phyloP scores from a whole-genome alignment of 1,139 yeast genomes.

The Saccharomyces hybrid region DNA sequence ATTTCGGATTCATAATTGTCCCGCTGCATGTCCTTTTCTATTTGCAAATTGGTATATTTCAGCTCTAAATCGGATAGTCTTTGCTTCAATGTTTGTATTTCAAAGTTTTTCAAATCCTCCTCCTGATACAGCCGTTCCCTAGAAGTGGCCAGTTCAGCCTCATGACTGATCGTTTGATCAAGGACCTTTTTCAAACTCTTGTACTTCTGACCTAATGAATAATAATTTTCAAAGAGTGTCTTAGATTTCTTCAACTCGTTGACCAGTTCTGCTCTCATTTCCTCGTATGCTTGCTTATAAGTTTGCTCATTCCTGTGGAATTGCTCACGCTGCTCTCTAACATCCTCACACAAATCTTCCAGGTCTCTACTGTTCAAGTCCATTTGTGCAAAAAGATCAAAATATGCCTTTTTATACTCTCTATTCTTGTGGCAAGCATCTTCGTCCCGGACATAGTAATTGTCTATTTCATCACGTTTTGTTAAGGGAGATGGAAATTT shows the following conservation, averaged over 20 bases:
- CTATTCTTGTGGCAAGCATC: neutral
- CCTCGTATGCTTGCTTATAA: constrained; percentile 33
- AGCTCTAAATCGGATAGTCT: constrained; percentile 20
- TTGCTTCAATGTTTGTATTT: constrained; percentile 22
- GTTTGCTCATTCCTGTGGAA: constrained; percentile 21
- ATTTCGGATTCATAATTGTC: constrained; percentile 16
- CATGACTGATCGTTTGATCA: constrained; percentile 5
- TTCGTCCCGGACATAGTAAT: neutral
- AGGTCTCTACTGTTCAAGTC: constrained; percentile 27
- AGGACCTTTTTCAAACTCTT: constrained; percentile 31
- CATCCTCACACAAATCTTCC: constrained; percentile 15
- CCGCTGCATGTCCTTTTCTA: constrained; percentile 11
- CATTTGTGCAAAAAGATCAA: constrained; percentile 17
- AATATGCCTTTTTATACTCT: constrained; percentile 18
- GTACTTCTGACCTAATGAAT: constrained; percentile 39
- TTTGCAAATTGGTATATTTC: constrained; percentile 17
- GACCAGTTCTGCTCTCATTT: constrained; percentile 32
- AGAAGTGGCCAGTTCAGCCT: constrained; percentile 9
- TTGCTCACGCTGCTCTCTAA: constrained; percentile 17
- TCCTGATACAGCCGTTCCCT: constrained; percentile 1
- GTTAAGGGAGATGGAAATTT: constrained; percentile 20
- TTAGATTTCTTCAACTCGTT: constrained; percentile 31
- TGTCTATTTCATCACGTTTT: neutral
- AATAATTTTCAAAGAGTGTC: constrained; percentile 34
- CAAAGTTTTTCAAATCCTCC: constrained; percentile 14